Base-by-base conservation (phyloP, 2,329 filamentous ascomycete species). In the Cladosporium oxysporum region DNA sequence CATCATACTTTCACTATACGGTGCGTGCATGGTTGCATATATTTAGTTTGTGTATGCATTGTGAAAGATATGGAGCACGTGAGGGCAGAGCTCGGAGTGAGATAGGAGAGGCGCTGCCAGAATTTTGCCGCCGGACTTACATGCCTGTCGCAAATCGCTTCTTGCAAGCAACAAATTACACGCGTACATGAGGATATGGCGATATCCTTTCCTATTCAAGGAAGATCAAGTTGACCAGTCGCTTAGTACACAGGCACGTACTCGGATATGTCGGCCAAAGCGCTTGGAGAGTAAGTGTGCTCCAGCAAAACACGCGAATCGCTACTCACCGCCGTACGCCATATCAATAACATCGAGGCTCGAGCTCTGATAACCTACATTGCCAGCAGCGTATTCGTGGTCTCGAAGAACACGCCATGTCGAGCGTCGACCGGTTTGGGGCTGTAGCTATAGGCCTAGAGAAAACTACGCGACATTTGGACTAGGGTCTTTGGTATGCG, bases 71-170 rank as follows among this genome's bases (percentile, higher is more conserved):
- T 47, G 41, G 41, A 55, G 52, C 52, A 55, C 29, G 52, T 29
- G 29, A 55, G 52, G 16, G 52, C 28, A 33, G 14, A 33, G 52
- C 49, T 26, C 21, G 52, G 16, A 55, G 28, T 33, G 28, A 55
- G 23, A 21, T 33, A n/a, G 29, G 28, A 31, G 58, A 61, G 58
- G 16, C 33, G 41, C 29, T 21, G 23, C 44, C 41, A 44, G 58
- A 44, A 50, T 61, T 35, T 29, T 21, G 29, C 35, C 44, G 58
- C 16, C 44, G 44, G 44, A 35, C 60, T n/a, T 53, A 50, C 33
- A 53, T 62, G 47, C 59, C 31, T 62, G 59, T 26, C 35, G 60
- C 33, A 35, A 33, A 63, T 57, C 60, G 31, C 5, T 41, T 33
- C 18, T 35, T 31, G 29, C 35, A 28, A 33, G 44, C 18, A 37